Evolutionary conservation across 2,329 filamentous ascomycete genomes (phyloP).

Genomic region (Penicillium sp.): DNA sequence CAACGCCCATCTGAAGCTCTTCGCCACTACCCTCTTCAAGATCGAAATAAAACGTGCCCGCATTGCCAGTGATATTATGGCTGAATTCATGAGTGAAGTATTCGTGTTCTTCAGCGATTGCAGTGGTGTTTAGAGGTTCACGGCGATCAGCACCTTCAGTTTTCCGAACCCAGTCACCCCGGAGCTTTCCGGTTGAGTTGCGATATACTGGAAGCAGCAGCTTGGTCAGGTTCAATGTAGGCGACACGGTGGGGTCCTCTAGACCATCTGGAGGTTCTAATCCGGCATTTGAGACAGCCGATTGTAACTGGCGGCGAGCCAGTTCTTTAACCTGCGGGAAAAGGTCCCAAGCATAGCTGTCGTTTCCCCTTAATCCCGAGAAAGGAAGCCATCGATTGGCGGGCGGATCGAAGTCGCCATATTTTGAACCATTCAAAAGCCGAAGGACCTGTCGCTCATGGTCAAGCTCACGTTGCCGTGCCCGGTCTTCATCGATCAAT

Average conservation of each 20-base stretch:
- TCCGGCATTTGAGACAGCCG: conserved; percentile 33
- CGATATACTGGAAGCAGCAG: conserved; percentile 62
- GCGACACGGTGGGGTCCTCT: conserved; percentile 23
- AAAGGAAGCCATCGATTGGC: conserved; percentile 62
- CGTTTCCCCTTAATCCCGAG: conserved; percentile 70
- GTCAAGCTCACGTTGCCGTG: conserved; percentile 49
- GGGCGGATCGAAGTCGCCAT: conserved; percentile 51
- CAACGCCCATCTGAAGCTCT: conserved; percentile 39
- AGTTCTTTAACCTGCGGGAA: conserved; percentile 64
- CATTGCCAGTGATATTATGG: conserved; percentile 73
- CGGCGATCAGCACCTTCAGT: conserved; percentile 49
- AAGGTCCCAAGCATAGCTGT: conserved; percentile 76
- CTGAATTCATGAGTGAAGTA: conserved; percentile 69
- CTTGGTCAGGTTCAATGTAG: conserved; percentile 37
- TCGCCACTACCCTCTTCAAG: conserved; percentile 57
- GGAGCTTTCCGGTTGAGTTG: conserved; percentile 73
- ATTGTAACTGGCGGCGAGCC: conserved; percentile 56
- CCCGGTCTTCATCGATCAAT: conserved; percentile 41
- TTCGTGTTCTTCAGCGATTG: conserved; percentile 62
- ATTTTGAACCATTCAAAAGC: conserved; percentile 50
- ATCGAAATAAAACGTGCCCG: conserved; percentile 68
- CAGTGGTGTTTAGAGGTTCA: conserved; percentile 61
- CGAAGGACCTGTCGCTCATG: conserved; percentile 52
- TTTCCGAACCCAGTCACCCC: conserved; percentile 70
- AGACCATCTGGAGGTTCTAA: conserved; percentile 30